phyloP scores from a whole-genome alignment of 75 land plant species.

The Sequoiadendron giganteum region DNA sequence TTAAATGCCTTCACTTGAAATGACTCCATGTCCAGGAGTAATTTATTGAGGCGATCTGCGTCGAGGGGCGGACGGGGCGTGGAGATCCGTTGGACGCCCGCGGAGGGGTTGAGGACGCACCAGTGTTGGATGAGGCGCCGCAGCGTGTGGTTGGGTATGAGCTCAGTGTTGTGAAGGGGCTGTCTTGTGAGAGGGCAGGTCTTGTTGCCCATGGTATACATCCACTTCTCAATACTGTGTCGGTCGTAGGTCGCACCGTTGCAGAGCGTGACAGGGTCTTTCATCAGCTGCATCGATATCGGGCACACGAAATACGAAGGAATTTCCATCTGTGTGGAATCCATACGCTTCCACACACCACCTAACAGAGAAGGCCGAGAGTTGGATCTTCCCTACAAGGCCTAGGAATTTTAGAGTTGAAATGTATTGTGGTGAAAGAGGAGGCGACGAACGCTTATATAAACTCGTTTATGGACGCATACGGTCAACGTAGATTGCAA shows the following conservation, averaged over 20 bases:
- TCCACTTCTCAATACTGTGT: conserved; percentile 55
- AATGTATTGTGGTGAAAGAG: too few species aligned
- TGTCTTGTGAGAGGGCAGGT: conserved; percentile 64
- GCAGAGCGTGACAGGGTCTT: neutral
- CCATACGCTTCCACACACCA: too few species aligned
- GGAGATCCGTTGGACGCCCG: neutral
- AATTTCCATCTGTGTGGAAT: neutral
- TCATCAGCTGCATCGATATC: neutral
- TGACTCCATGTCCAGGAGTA: too few species aligned
- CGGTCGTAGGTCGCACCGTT: conserved; percentile 14
- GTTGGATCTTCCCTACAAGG: too few species aligned
- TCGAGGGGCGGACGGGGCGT: neutral
- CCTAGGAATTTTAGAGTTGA: too few species aligned
- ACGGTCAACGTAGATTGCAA: too few species aligned
- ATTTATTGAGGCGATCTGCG: too few species aligned
- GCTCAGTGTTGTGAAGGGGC: conserved; percentile 19
- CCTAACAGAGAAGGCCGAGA: too few species aligned
- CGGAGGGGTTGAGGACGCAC: conserved; percentile 1
- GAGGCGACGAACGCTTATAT: too few species aligned
- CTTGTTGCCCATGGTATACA: conserved; percentile 23
- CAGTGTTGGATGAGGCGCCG: conserved; percentile 31
- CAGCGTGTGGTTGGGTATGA: conserved; percentile 52
- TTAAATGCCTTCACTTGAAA: too few species aligned
- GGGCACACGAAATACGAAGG: neutral
- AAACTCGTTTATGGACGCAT: neutral